phyloP scores from a whole-genome alignment of 805 yeast genomes.

The Blastobotrys peoriensis region DNA sequence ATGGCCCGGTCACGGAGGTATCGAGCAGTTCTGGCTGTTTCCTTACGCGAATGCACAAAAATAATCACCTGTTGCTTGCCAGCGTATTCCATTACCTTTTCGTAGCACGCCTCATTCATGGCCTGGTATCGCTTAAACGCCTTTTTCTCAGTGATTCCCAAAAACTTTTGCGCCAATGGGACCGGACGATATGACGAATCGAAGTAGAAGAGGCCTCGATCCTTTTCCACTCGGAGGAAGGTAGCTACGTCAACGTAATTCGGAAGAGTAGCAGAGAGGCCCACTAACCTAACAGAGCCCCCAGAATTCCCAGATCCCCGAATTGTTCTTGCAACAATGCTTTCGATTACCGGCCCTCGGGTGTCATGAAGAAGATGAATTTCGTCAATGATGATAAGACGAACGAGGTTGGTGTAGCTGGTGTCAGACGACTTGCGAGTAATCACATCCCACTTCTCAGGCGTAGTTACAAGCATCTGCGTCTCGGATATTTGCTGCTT shows the following conservation, averaged over 20 bases:
- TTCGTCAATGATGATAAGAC: slow-evolving; percentile 80
- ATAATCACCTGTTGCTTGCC: slow-evolving; percentile 75
- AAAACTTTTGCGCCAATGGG: slow-evolving; percentile 80
- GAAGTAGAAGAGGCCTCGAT: slow-evolving; percentile 66
- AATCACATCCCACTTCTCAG: slow-evolving; percentile 96
- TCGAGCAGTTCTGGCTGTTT: slow-evolving; percentile 77
- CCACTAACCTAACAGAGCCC: slow-evolving; percentile 62
- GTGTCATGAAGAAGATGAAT: slow-evolving; percentile 88
- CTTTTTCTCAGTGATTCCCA: slow-evolving; percentile 80
- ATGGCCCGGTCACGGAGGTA: slow-evolving; percentile 58
- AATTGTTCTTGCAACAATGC: slow-evolving; percentile 71
- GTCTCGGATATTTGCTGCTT: slow-evolving; percentile 70
- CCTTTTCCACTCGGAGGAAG: slow-evolving; percentile 59
- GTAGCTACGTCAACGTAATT: slow-evolving; percentile 81
- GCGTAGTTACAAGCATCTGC: slow-evolving; percentile 85
- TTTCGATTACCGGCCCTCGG: slow-evolving; percentile 91
- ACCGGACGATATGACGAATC: slow-evolving; percentile 86
- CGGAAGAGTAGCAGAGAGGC: slow-evolving; percentile 89
- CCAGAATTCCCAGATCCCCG: slow-evolving; percentile 41
- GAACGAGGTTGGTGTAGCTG: slow-evolving; percentile 57
- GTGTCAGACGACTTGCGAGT: slow-evolving; percentile 74
- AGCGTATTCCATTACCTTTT: slow-evolving; percentile 58
- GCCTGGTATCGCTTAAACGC: slow-evolving; percentile 73
- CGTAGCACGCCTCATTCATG: slow-evolving; percentile 87
- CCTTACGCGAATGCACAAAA: slow-evolving; percentile 92